phyloP scores from a whole-genome alignment of 176 grass and related monocot species.

The Paspalum vaginatum region DNA sequence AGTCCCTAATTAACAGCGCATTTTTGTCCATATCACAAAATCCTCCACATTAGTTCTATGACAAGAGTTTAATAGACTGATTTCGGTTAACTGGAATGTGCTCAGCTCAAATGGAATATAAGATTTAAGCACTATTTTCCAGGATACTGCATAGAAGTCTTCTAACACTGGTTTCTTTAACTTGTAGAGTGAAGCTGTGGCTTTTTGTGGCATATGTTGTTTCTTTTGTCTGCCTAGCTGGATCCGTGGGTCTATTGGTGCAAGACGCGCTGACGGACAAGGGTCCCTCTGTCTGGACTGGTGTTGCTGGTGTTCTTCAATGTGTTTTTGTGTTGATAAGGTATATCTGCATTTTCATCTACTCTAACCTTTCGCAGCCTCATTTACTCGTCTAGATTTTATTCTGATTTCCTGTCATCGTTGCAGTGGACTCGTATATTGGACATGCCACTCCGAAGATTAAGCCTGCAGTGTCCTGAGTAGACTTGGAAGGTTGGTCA shows the following conservation, averaged over 20 bases:
- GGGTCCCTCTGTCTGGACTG: constrained; percentile 77
- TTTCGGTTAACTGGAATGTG: neutral
- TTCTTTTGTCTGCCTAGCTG: constrained; percentile 85
- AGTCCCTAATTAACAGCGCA: neutral
- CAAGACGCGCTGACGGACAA: constrained; percentile 83
- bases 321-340: constrained; percentile 91
- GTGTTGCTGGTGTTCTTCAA: constrained; percentile 86
- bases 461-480: constrained; percentile 23
- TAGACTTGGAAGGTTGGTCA: neutral
- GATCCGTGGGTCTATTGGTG: constrained; percentile 80
- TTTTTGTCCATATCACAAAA: neutral
- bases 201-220: constrained; percentile 95
- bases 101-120: neutral
- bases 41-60: neutral
- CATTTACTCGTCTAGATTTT: neutral
- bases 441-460: constrained; percentile 83
- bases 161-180: constrained; percentile 33
- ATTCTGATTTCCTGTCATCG: neutral
- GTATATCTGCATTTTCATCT: constrained; percentile 38
- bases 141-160: neutral
- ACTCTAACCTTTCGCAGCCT: neutral
- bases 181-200: constrained; percentile 86
- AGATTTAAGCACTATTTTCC: neutral
- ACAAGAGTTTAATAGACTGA: neutral
- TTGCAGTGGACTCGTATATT: constrained; percentile 87